Evolutionary conservation across 163 green algal species (phyloP), one percentile per base, ranked within the genome.

Genomic region (Scenedesmus sp.): DNA sequence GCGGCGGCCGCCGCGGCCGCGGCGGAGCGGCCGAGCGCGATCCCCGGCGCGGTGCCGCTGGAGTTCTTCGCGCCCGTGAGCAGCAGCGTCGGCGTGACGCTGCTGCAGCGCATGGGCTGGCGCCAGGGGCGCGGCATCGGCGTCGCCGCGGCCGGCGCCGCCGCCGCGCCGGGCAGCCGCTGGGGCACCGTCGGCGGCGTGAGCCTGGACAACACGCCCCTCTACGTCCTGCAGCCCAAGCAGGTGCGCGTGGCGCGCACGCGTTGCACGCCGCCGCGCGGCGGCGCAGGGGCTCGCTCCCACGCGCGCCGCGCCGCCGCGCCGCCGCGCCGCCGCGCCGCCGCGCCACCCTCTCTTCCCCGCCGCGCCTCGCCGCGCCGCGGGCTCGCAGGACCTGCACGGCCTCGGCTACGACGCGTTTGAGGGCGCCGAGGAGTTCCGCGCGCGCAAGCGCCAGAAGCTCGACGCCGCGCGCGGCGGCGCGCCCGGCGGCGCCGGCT

Each of bases 81-180:
- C 10, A 85, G 92, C 44, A 90, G 87, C 45, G 84, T 96, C 22
- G 95, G 94, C 62, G 87, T 98, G 54, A 77, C 87, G 42, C 89
- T 98, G 76, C 90, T 99, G 58, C 88, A 93, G 67, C 88, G 87
- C 70, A 96, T 98, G 94, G 95, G 95, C 2, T 99, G 95, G 95
- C 83, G 94, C 33, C 92, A 93, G 66, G 95, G 95, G 20, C 88
- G 89, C 47, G 92, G 92, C 28, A 78, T 97, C 14, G 93, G 89
- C 48, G 67, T 56, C 17, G 60, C 53, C 33, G 50, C 2, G 24
- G 67, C 42, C 39, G 73, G 80, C 53, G 24, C 48, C 17, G 36
- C 50, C 28, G 29, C 28, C 60, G 58, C 60, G 34, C 70, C 33
- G 57, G 80, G 63, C 31, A 85, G 87, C 75, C 83, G 82, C 13